phyloP scores from a whole-genome alignment of 1,284 basidiomycete genomes.

The Afroboletus lepidellus region DNA sequence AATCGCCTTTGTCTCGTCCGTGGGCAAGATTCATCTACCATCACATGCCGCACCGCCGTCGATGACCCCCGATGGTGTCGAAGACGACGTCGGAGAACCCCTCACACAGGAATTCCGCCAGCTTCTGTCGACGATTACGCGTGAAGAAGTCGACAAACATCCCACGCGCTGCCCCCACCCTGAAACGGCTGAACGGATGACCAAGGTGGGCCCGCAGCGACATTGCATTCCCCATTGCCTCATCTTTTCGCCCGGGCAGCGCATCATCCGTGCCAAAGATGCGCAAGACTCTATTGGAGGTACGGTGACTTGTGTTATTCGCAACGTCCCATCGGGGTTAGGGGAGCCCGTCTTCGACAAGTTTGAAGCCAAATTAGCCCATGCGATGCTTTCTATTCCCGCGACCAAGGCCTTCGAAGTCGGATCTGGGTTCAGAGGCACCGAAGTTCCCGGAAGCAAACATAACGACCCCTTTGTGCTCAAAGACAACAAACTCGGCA shows the following conservation, averaged over 20 bases:
- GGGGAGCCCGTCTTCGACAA: slow-evolving; percentile 99
- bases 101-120: slow-evolving; percentile 82
- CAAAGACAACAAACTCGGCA: slow-evolving; percentile 77
- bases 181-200: slow-evolving; percentile 89
- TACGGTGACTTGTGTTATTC: slow-evolving; percentile 95
- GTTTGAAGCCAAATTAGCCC: slow-evolving; percentile 93
- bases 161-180: slow-evolving; percentile 89
- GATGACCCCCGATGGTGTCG: slow-evolving; percentile 41
- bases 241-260: slow-evolving; percentile 44
- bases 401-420: slow-evolving; percentile 99
- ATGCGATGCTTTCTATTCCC: slow-evolving; percentile 98
- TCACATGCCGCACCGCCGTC: slow-evolving; percentile 44
- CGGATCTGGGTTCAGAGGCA: slow-evolving; percentile 95
- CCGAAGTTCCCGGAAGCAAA: slow-evolving; percentile 88
- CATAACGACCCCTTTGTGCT: slow-evolving; percentile 92
- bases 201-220: slow-evolving; percentile 52
- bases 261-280: slow-evolving; percentile 92
- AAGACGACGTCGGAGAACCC: slow-evolving; percentile 74
- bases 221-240: slow-evolving; percentile 1
- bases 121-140: slow-evolving; percentile 78
- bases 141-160: slow-evolving; percentile 88
- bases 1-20: slow-evolving; percentile 95
- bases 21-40: slow-evolving; percentile 89
- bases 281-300: slow-evolving; percentile 94
- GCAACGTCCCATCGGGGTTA: slow-evolving; percentile 85